Conservation (phyloP, 2,329 filamentous ascomycete species). For the Simplicillium aogashimaense region DNA sequence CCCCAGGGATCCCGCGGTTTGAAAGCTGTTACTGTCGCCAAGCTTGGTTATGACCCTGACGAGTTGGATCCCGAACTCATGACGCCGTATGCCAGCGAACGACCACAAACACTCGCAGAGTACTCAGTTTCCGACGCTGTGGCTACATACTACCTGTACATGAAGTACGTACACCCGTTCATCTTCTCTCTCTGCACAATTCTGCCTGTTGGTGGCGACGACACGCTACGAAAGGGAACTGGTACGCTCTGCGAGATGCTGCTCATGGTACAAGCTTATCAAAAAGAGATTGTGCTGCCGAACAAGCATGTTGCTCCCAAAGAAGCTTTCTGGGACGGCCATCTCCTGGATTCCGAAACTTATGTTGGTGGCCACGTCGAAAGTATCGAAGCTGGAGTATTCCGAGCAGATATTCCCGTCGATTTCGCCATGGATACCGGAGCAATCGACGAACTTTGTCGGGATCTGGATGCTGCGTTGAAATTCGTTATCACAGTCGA, state of each 20-base stretch:
- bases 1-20: conserved; percentile 94
- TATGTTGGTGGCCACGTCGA: conserved; percentile 98
- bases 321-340: conserved; percentile 93
- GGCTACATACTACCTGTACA: conserved; percentile 97
- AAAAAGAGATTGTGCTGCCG: conserved; percentile 82
- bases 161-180: conserved; percentile 99
- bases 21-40: conserved; percentile 95
- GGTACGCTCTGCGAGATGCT: conserved; percentile 99
- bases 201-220: conserved; percentile 83
- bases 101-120: conserved; percentile 88
- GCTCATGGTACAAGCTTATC: conserved; percentile 95
- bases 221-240: conserved; percentile 88
- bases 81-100: conserved; percentile 83
- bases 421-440: conserved; percentile 85
- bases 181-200: conserved; percentile 98
- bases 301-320: conserved; percentile 92
- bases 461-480: conserved; percentile 79
- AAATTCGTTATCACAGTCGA: conserved; percentile 80
- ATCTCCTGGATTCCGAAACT: conserved; percentile 91
- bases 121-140: conserved; percentile 99
- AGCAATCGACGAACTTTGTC: conserved; percentile 81
- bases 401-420: conserved; percentile 88
- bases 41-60: conserved; percentile 95
- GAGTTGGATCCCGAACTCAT: conserved; percentile 96
- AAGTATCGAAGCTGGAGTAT: conserved; percentile 97